phyloP scores from a whole-genome alignment of 306 rosid genomes.

The Cucumis melo region DNA sequence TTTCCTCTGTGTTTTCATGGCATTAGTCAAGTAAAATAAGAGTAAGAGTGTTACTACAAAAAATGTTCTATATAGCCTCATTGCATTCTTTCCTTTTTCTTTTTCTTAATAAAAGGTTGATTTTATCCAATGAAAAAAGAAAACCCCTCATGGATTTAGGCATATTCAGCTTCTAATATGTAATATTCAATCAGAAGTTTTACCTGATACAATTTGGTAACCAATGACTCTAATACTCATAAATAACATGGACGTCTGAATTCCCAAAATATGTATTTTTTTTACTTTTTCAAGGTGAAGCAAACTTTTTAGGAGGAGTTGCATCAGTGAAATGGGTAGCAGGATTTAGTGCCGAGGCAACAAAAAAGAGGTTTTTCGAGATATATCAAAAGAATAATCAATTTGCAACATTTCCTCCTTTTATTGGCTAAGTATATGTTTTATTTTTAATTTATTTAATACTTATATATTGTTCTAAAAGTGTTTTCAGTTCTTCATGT shows the following conservation, averaged over 20 bases:
- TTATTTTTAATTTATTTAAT: too few relatives aligned
- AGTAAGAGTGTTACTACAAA: too few relatives aligned
- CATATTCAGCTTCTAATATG: too few relatives aligned
- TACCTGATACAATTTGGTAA: background rate
- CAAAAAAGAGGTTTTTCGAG: conserved; percentile 83
- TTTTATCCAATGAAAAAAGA: too few relatives aligned
- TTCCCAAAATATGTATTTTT: background rate
- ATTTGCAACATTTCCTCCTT: background rate
- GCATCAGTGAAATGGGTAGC: conserved; percentile 72
- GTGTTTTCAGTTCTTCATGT: background rate
- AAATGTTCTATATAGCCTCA: too few relatives aligned
- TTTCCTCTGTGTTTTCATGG: too few relatives aligned
- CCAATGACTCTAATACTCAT: background rate
- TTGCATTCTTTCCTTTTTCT: too few relatives aligned
- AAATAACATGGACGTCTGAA: background rate
- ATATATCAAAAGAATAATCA: conserved; percentile 63
- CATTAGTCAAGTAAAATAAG: too few relatives aligned
- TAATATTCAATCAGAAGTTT: background rate
- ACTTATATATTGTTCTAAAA: background rate
- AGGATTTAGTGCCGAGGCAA: conserved; percentile 60
- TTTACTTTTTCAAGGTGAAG: conserved; percentile 46
- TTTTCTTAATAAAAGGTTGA: too few relatives aligned
- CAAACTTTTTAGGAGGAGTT: conserved; percentile 91
- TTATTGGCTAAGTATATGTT: background rate
- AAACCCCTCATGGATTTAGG: background rate